phyloP scores from a whole-genome alignment of 305 asterid species.

The Rubia peregrina region DNA sequence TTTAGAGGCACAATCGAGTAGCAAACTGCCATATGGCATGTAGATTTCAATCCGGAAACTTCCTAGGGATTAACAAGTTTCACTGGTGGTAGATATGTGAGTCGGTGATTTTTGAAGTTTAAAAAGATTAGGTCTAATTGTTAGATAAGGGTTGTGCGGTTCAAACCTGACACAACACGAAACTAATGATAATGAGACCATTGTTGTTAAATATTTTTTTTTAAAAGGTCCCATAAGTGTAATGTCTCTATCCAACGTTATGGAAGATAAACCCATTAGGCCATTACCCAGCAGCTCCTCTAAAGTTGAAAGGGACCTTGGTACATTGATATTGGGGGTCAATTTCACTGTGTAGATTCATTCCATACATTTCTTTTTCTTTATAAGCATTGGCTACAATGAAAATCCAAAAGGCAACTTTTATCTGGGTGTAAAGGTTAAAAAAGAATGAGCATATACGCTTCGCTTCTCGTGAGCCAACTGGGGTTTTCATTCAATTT shows the following conservation, averaged over 20 bases:
- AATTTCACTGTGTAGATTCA: neutral
- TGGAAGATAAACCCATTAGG: neutral
- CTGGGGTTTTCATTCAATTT: neutral
- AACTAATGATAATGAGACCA: no score
- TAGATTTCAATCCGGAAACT: no score
- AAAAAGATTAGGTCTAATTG: no score
- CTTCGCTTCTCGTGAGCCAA: constrained; percentile 23
- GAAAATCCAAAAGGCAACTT: constrained; percentile 18
- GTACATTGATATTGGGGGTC: neutral
- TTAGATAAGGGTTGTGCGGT: no score
- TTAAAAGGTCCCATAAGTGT: neutral
- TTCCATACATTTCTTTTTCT: neutral
- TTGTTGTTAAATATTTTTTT: no score
- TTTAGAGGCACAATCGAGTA: no score
- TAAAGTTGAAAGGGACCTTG: neutral
- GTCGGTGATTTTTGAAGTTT: no score
- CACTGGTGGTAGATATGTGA: no score
- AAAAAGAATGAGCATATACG: neutral
- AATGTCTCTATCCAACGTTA: neutral
- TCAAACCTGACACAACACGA: no score
- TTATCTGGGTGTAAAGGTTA: constrained; percentile 1
- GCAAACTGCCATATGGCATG: no score
- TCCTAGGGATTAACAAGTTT: no score
- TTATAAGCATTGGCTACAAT: neutral
- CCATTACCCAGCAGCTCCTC: neutral